A percentile compares a stretch with the other conserved stretches of the same genome.
phyloP scores from a whole-genome alignment of 192 early-diverging fungal genomes.

The Coemansia sp. region DNA sequence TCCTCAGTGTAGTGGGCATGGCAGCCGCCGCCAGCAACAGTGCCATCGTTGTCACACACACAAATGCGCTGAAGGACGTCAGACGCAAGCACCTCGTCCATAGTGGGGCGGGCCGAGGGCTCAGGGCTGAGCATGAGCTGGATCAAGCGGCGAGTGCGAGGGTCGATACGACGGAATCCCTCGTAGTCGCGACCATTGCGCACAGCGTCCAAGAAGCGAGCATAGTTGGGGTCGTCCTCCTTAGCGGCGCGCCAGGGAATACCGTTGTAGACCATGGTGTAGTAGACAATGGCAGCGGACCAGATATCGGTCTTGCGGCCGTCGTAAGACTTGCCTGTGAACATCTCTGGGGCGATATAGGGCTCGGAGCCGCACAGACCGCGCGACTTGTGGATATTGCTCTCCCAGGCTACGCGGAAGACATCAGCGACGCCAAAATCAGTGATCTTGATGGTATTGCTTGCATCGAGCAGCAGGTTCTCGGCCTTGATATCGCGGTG shows the following conservation, averaged over 20 bases:
- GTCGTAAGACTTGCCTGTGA: constrained; percentile 78
- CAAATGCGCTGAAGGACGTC: constrained; percentile 77
- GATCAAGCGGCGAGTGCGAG: constrained; percentile 71
- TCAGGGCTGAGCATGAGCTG: constrained; percentile 82
- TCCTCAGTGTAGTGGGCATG: constrained; percentile 59
- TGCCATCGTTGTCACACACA: constrained; percentile 59
- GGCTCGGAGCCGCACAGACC: constrained; percentile 95
- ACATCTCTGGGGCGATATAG: constrained; percentile 96
- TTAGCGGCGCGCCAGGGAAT: constrained; percentile 66
- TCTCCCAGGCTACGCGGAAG: constrained; percentile 88
- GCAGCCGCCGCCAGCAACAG: constrained; percentile 34
- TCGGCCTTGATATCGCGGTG: constrained; percentile 86
- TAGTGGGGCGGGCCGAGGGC: constrained; percentile 66
- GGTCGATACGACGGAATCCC: constrained; percentile 71
- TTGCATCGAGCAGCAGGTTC: constrained; percentile 83
- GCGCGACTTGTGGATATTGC: constrained; percentile 70
- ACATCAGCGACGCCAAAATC: constrained; percentile 98
- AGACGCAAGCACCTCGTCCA: constrained; percentile 69
- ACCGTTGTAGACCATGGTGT: constrained; percentile 72
- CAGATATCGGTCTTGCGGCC: constrained; percentile 89
- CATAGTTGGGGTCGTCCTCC: constrained; percentile 65
- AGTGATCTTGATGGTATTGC: constrained; percentile 90
- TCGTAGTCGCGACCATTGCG: constrained; percentile 70
- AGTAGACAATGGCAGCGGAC: constrained; percentile 93
- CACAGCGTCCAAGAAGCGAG: constrained; percentile 62